Evolutionary conservation across 192 early-diverging fungal genomes (phyloP), one percentile per base, ranked within the genome.

Genomic region (Coemansia sp.): DNA sequence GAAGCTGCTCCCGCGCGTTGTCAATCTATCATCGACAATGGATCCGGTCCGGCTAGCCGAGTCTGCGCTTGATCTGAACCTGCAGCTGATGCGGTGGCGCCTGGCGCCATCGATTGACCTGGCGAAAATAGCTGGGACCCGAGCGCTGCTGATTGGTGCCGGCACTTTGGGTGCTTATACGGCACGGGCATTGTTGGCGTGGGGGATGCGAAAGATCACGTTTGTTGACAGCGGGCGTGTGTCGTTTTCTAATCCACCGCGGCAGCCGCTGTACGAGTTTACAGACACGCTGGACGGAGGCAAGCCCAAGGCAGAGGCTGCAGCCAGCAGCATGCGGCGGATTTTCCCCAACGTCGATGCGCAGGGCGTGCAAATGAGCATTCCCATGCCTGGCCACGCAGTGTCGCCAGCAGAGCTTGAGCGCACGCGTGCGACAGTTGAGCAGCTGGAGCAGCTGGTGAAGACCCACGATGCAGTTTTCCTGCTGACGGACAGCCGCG

Each of bases 331-430:
- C 58, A 66, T 98, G 34, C 73, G 77, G 37, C 59, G 68, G 31
- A 81, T 98, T 3, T 92, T 92, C 62, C 96, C 96, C 0, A 83
- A 86, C 6, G 84, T 93, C 40, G 82, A 86, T 42, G 74, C 88
- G 5, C 73, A 76, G 40, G 94, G 92, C 7, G 61, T 81, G 56
- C 34, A 75, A 20, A 57, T 99, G 43, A 82, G 78, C 28, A 92
- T 99, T 28, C 96, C 96, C 2, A 99, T 99, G 96, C 96, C 96
- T 4, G 96, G 93, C n/a, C 96, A 99, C 60, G 62, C 84, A 3
- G 72, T 85, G 14, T 20, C 71, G 9, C 43, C 73, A 3, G 38
- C 60, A 14, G 67, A 73, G 51, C 18, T 37, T 3, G 54, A 55
- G 0, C 38, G 41, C 34, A 64, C 72, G 16, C 55, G 62, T 16